A percentile compares a stretch with the other conserved stretches of the same genome.
Conservation (phyloP, 1,139 yeast species). For the Taphrina wiesneri region DNA sequence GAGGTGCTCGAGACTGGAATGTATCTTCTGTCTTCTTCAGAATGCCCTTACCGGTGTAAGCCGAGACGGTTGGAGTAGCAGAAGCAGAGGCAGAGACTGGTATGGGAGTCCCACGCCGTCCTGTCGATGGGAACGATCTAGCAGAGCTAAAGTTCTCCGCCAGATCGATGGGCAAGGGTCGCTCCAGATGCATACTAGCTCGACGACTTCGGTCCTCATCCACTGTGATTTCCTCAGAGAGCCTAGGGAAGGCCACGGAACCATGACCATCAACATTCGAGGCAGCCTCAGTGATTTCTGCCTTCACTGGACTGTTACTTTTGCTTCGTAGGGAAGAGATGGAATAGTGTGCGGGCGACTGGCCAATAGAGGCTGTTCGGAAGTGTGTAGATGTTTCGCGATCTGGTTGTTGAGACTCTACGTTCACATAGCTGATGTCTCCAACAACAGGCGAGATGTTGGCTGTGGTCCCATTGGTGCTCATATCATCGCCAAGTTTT, state of each 20-base stretch:
- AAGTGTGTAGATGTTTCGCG: background rate
- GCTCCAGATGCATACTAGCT: slow-evolving; percentile 30
- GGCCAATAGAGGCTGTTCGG: background rate
- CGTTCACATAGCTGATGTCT: slow-evolving; percentile 24
- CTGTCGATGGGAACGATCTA: background rate
- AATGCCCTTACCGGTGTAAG: slow-evolving; percentile 11
- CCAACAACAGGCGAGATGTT: slow-evolving; percentile 2
- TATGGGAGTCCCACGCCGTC: background rate
- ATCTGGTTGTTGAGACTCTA: background rate
- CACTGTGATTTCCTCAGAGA: slow-evolving; percentile 17
- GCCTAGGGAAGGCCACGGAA: slow-evolving; percentile 20
- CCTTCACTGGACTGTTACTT: background rate
- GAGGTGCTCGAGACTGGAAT: background rate
- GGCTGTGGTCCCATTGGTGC: background rate
- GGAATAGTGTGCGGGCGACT: slow-evolving; percentile 3
- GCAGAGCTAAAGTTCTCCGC: background rate
- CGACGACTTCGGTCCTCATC: slow-evolving; percentile 25
- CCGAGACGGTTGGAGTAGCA: background rate
- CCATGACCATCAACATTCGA: slow-evolving; percentile 31
- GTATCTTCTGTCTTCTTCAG: slow-evolving; percentile 9
- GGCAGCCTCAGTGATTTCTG: slow-evolving; percentile 22
- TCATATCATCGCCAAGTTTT: background rate
- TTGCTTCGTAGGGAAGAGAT: background rate
- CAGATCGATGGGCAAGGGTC: slow-evolving; percentile 24
- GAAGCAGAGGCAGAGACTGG: background rate